These are phyloP conservation scores for Alternaria gansuensis DNA, from an alignment of 2,329 filamentous ascomycete genomes.

Conservation along the genomic window DNA sequence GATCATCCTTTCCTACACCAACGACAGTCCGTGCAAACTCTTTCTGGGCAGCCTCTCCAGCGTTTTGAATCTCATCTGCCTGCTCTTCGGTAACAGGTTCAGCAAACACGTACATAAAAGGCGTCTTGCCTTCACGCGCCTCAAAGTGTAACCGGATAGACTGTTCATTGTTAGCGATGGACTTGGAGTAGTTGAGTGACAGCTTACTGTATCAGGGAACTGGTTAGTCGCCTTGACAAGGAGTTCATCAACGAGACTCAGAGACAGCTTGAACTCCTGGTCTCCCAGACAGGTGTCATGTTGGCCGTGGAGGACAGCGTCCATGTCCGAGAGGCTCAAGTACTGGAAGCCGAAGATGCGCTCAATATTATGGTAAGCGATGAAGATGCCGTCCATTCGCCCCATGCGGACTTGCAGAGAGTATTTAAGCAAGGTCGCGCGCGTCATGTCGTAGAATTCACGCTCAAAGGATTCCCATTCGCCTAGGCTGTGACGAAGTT, in stretches of 20 bases:
- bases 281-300: conserved; percentile 73
- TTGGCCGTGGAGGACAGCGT: conserved; percentile 85
- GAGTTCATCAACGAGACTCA: conserved; percentile 80
- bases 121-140: conserved; percentile 67
- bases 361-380: conserved; percentile 93
- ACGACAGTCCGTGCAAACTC: conserved; percentile 72
- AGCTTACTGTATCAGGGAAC: conserved; percentile 71
- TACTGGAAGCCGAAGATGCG: conserved; percentile 99
- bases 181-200: not conserved
- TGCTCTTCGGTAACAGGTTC: conserved; percentile 80
- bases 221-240: conserved; percentile 76
- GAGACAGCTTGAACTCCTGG: conserved; percentile 82
- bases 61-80: conserved; percentile 76
- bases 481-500: conserved; percentile 79
- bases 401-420: conserved; percentile 96
- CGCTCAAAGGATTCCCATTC: conserved; percentile 91
- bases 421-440: conserved; percentile 94
- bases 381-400: conserved; percentile 97
- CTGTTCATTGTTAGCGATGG: conserved; percentile 38
- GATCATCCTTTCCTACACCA: conserved; percentile 48
- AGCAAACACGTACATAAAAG: conserved; percentile 88
- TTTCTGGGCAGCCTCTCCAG: conserved; percentile 70
- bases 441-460: conserved; percentile 96
- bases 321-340: conserved; percentile 85
- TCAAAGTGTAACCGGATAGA: conserved; percentile 85